These are phyloP conservation scores for Solanum aculeatissimum DNA, from an alignment of 305 asterid genomes.

Conservation along the genomic window DNA sequence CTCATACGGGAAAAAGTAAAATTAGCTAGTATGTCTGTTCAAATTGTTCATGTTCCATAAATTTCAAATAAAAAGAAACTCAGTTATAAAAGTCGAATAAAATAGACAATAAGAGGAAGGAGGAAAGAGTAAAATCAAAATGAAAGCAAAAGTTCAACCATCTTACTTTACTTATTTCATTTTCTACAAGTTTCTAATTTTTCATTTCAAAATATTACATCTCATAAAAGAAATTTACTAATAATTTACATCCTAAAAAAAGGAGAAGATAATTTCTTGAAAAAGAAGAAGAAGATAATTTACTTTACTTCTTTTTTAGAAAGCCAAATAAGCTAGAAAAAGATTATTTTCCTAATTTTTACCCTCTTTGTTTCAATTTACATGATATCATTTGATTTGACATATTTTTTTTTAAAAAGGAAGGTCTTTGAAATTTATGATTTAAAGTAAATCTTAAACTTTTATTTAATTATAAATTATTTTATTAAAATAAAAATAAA, in stretches of 20 bases:
- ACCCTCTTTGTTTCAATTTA: too few relatives aligned
- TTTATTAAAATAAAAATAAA: too few relatives aligned
- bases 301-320: neutral
- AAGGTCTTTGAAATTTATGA: too few relatives aligned
- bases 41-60: neutral
- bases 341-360: too few relatives aligned
- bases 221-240: neutral
- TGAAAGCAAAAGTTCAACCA: neutral
- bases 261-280: too few relatives aligned
- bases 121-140: neutral
- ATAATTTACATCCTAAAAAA: neutral
- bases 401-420: too few relatives aligned
- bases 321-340: neutral
- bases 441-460: too few relatives aligned
- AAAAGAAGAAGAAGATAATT: neutral
- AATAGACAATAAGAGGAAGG: fast-evolving
- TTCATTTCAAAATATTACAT: neutral
- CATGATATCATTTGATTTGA: too few relatives aligned
- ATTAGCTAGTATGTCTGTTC: neutral
- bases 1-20: neutral
- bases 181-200: neutral
- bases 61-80: neutral
- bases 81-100: neutral
- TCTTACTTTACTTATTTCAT: neutral
- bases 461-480: too few relatives aligned